phyloP scores from a whole-genome alignment of 495 filamentous ascomycete genomes.

The Letharia columbiana region DNA sequence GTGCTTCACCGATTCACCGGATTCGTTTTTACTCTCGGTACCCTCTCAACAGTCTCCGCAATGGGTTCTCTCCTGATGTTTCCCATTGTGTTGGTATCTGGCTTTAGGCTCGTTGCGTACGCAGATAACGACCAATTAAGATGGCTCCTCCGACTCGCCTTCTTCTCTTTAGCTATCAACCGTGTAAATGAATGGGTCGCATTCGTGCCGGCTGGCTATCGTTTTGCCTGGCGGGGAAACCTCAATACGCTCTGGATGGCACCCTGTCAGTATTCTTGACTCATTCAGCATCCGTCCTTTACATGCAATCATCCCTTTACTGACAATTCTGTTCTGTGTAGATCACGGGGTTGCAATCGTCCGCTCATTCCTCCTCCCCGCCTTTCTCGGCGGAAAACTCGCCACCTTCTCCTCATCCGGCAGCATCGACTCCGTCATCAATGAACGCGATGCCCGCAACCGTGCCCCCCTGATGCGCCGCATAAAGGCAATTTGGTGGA shows the following conservation, averaged over 20 bases:
- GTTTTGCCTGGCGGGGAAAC: slow-evolving; percentile 7
- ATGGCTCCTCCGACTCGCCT: slow-evolving; percentile 12
- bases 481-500: slow-evolving; percentile 3
- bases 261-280: slow-evolving; percentile 7
- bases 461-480: slow-evolving; percentile 5
- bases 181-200: slow-evolving; percentile 4
- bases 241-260: slow-evolving; percentile 7
- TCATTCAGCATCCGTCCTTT: not conserved
- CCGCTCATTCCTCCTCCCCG: slow-evolving; percentile 6
- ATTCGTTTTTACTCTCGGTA: slow-evolving; percentile 7
- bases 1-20: slow-evolving; percentile 8
- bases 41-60: not conserved
- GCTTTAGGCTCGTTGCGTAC: slow-evolving; percentile 9
- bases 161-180: slow-evolving; percentile 3
- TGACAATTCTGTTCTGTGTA: not conserved
- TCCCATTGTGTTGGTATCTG: slow-evolving; percentile 6
- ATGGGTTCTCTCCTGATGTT: slow-evolving; percentile 5
- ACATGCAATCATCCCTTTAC: not conserved
- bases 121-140: slow-evolving; percentile 1
- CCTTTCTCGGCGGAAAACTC: slow-evolving; percentile 8
- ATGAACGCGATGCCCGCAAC: slow-evolving; percentile 2
- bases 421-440: slow-evolving; percentile 10
- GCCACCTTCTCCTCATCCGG: slow-evolving; percentile 11
- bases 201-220: slow-evolving; percentile 8
- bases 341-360: slow-evolving; percentile 12